Conservation (phyloP, 192 early-diverging fungal genomes). For the Coemansia sp. region DNA sequence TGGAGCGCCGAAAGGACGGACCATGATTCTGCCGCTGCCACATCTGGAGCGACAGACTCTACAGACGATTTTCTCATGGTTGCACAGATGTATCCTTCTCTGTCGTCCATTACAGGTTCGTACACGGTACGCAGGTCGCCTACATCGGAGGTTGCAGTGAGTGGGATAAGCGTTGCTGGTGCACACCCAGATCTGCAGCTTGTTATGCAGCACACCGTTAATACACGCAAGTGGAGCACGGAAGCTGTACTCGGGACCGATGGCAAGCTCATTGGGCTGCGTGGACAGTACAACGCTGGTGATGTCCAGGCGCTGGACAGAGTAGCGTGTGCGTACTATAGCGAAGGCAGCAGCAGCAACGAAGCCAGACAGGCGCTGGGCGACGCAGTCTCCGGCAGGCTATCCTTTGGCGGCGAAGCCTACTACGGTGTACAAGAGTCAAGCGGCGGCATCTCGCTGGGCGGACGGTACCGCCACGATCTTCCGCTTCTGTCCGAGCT, state of each 20-base stretch:
- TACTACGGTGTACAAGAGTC: conserved; percentile 78
- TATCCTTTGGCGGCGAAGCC: conserved; percentile 65
- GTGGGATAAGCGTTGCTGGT: conserved; percentile 47
- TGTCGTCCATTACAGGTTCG: conserved; percentile 45
- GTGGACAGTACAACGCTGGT: conserved; percentile 78
- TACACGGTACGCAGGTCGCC: conserved; percentile 29
- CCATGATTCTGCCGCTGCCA: neutral
- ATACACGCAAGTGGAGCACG: conserved; percentile 73
- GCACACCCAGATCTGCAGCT: conserved; percentile 39
- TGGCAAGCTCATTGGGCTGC: conserved; percentile 77
- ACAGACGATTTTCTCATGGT: conserved; percentile 40
- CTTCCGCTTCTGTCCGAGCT: conserved; percentile 48
- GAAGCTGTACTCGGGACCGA: conserved; percentile 76
- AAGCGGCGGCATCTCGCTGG: conserved; percentile 83
- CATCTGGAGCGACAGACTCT: neutral
- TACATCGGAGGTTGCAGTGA: conserved; percentile 40
- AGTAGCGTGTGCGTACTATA: conserved; percentile 23
- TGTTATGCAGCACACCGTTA: conserved; percentile 59
- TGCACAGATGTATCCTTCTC: conserved; percentile 52
- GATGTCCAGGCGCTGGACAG: conserved; percentile 27
- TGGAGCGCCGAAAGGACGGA: conserved; percentile 17
- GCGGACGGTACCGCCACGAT: conserved; percentile 67
- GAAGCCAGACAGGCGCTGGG: conserved; percentile 15
- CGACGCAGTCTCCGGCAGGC: conserved; percentile 21
- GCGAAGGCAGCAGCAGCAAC: conserved; percentile 15